Evolutionary conservation across 306 rosid species (phyloP).

Genomic region (Sicyos baderoa): DNA sequence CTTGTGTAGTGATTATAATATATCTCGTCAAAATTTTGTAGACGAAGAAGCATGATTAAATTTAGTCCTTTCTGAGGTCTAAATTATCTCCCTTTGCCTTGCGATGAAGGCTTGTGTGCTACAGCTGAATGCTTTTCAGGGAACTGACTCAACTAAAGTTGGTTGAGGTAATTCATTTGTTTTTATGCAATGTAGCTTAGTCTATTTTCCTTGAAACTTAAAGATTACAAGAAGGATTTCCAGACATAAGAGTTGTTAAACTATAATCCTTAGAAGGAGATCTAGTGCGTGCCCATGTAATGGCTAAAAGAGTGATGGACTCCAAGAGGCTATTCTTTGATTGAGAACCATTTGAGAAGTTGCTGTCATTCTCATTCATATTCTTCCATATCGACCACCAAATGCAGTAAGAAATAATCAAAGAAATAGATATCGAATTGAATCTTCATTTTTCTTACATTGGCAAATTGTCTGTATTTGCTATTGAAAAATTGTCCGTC

Average conservation of each 20-base stretch:
- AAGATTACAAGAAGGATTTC: no score
- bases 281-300: no score
- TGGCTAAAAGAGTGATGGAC: no score
- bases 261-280: no score
- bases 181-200: background rate
- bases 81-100: background rate
- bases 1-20: background rate
- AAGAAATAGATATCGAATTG: no score
- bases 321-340: no score
- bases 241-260: no score
- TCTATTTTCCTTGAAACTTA: no score
- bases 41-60: background rate
- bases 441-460: background rate
- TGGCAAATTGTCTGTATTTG: background rate
- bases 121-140: background rate
- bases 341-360: no score
- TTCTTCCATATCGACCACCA: no score
- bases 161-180: constrained; percentile 6
- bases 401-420: no score
- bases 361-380: no score
- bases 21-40: background rate
- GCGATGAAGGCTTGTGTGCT: background rate
- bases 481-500: background rate
- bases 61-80: background rate
- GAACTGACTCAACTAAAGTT: background rate